Percentiles rank a stretch among this genome's conserved stretches.
phyloP scores from a whole-genome alignment of 2,329 filamentous ascomycete species.

The Leptographium galeiforme region DNA sequence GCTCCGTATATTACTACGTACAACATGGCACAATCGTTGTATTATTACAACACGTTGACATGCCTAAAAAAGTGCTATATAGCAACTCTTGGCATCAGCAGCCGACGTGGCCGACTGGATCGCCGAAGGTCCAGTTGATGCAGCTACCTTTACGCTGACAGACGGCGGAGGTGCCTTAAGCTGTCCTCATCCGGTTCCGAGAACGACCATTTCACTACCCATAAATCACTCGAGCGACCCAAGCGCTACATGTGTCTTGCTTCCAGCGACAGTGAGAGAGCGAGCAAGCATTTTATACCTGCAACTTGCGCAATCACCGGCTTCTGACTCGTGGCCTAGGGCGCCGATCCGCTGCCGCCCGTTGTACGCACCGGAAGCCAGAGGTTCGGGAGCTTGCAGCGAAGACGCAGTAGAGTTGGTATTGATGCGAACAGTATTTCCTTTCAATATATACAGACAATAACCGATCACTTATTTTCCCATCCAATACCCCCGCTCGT shows the following conservation, averaged over 20 bases:
- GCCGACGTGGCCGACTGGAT: constrained; percentile 1
- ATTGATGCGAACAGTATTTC: too few species aligned
- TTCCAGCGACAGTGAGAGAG: not conserved
- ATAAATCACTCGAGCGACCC: not conserved
- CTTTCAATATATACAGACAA: too few species aligned
- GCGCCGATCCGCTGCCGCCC: not conserved
- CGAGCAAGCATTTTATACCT: constrained; percentile 1
- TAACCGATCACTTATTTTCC: not conserved
- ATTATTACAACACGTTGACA: not conserved
- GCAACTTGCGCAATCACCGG: constrained; percentile 1
- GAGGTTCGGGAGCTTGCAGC: not conserved
- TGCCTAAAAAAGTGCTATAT: not conserved
- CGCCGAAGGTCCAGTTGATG: not conserved
- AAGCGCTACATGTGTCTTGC: constrained; percentile 1
- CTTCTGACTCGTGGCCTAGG: constrained; percentile 1
- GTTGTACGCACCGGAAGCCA: not conserved
- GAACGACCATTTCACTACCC: constrained; percentile 2
- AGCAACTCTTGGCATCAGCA: not conserved
- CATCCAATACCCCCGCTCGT: constrained; percentile 9
- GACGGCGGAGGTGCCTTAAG: not conserved
- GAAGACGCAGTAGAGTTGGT: not conserved
- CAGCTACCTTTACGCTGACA: not conserved
- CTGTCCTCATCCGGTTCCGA: not conserved
- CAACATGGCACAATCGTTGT: too few species aligned
- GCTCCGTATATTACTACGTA: too few species aligned